Evolutionary conservation across 1,139 yeast species (phyloP), one percentile per base, ranked within the genome.

Genomic region (Yamadazyma triangularis): DNA sequence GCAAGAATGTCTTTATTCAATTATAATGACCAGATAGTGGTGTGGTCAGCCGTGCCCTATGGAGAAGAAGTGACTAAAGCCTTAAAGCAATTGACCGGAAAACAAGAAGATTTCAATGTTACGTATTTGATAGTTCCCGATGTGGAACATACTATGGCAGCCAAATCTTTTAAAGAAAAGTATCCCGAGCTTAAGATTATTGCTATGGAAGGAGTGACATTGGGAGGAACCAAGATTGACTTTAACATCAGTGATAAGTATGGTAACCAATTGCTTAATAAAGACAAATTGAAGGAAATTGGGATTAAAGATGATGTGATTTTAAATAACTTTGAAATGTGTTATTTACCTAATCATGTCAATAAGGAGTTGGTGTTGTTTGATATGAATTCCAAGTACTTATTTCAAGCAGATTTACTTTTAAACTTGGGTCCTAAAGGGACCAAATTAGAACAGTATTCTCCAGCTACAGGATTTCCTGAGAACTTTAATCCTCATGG

Each of bases 11-110:
- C 84, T 0, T 53, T 77, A 7, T 50, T 67, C 36, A 56, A 69
- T 29, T 48, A 58, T 33, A 50, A 63, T 23, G 51, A 55, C 29
- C 51, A 58, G 28, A 56, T 77, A 14, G 53, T 76, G 8, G 71
- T 80, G 7, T 75, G 79, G 71, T 70, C 79, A 3, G 78, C 86
- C 1, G 64, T 79, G 28, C 87, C 87, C 1, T 73, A 66, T 44
- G 74, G 77, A 1, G 59, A 64, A 4, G 62, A 55, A 23, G 70
- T 72, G 4, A 50, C 64, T 20, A 56, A 58, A 19, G 58, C 65
- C 2, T 47, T 76, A 23, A 48, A 62, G 26, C 46, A 59, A 15
- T 53, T 64, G 26, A 50, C 60, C 1, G 66, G 61, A 1, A 51
- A 57, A 11, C 58, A 56, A 26, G 51, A 57, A 8, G 32, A 41